phyloP scores from a whole-genome alignment of 768 basidiomycete species.

The Hypholoma fasciculare region DNA sequence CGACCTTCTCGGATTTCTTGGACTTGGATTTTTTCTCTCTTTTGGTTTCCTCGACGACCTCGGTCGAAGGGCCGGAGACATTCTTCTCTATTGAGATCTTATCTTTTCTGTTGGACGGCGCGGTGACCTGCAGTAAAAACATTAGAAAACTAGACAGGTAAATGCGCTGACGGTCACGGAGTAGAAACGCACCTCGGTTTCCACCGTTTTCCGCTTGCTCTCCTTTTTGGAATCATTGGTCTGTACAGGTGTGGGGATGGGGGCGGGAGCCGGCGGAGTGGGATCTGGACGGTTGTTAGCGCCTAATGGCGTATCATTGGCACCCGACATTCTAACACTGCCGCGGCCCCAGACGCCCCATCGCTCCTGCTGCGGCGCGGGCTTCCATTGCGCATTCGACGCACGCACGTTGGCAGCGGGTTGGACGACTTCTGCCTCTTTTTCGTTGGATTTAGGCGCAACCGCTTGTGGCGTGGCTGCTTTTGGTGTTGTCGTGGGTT shows the following conservation, averaged over 20 bases:
- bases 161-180: too few relatives aligned
- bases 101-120: background rate
- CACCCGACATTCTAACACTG: conserved; percentile 45
- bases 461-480: background rate
- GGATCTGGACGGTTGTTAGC: conserved; percentile 42
- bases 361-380: conserved; percentile 28
- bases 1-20: conserved; percentile 20
- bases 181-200: too few relatives aligned
- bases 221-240: too few relatives aligned
- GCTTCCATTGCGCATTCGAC: conserved; percentile 20
- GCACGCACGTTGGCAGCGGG: background rate
- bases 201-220: too few relatives aligned
- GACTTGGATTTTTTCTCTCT: conserved; percentile 14
- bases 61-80: background rate
- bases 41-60: conserved; percentile 5
- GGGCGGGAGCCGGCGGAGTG: background rate
- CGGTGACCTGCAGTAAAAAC: background rate
- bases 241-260: background rate
- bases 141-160: background rate
- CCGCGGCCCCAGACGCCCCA: conserved; percentile 32
- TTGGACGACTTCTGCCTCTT: background rate
- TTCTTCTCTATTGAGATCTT: background rate
- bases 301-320: conserved; percentile 74
- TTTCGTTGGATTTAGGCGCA: background rate
- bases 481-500: conserved; percentile 1